These are phyloP conservation scores for Sugiyamaella xylanicola DNA, from an alignment of 1,139 yeast genomes.

Conservation along the genomic window DNA sequence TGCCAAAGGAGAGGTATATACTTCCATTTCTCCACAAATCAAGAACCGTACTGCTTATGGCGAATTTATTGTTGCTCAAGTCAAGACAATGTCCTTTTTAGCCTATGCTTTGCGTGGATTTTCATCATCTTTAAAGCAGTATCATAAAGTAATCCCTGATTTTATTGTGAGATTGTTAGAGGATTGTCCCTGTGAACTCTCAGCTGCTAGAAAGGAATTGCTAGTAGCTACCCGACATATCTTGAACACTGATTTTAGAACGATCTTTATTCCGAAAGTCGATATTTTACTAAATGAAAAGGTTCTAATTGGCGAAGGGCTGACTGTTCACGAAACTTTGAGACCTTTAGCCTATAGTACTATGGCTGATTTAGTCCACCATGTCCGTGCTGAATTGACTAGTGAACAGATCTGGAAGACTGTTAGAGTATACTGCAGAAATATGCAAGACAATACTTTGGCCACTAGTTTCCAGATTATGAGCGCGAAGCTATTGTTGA, in stretches of 20 bases:
- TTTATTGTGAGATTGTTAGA: slow-evolving; percentile 81
- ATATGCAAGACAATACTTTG: slow-evolving; percentile 77
- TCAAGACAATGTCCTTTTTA: slow-evolving; percentile 91
- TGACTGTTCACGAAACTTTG: slow-evolving; percentile 86
- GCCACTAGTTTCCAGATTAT: slow-evolving; percentile 93
- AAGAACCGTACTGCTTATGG: slow-evolving; percentile 78
- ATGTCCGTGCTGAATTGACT: slow-evolving; percentile 81
- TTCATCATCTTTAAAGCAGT: slow-evolving; percentile 64
- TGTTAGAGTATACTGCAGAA: slow-evolving; percentile 77
- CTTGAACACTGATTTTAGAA: slow-evolving; percentile 81
- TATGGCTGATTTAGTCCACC: slow-evolving; percentile 94
- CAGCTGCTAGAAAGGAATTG: slow-evolving; percentile 89
- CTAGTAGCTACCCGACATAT: slow-evolving; percentile 95
- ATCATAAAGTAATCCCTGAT: slow-evolving; percentile 76
- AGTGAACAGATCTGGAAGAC: slow-evolving; percentile 88
- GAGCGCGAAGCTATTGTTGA: slow-evolving; percentile 90
- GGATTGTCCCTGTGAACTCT: slow-evolving; percentile 95
- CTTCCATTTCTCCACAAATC: slow-evolving; percentile 65
- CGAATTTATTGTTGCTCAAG: slow-evolving; percentile 93
- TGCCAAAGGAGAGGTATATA: slow-evolving; percentile 54
- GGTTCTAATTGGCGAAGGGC: slow-evolving; percentile 87
- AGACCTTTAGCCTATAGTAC: slow-evolving; percentile 91
- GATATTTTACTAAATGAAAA: slow-evolving; percentile 83
- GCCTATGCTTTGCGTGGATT: slow-evolving; percentile 92
- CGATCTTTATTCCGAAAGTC: slow-evolving; percentile 80